Evolutionary conservation across 768 basidiomycete genomes (phyloP).

Genomic region (Termitomyces sp.): DNA sequence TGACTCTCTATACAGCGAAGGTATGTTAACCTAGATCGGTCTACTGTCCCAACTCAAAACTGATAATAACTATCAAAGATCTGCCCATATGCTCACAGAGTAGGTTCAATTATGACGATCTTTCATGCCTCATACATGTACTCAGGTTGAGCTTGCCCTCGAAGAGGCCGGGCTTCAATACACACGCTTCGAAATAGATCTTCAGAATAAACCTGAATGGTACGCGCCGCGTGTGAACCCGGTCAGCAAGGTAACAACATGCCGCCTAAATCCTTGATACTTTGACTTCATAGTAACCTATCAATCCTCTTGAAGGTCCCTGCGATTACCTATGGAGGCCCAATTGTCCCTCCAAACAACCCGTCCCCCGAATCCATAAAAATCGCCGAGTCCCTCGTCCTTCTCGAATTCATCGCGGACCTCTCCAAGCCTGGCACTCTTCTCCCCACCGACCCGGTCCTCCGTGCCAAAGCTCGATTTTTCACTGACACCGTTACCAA

Average conservation of each 20-base stretch:
- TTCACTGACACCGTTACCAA: constrained; percentile 52
- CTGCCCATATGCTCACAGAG: constrained; percentile 58
- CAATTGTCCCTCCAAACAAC: constrained; percentile 42
- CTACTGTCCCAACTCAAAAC: neutral
- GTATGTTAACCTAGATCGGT: neutral
- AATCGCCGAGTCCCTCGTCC: constrained; percentile 58
- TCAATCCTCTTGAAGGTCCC: constrained; percentile 34
- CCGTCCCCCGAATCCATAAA: constrained; percentile 59
- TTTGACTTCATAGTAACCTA: neutral
- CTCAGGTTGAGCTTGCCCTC: constrained; percentile 19
- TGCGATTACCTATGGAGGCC: constrained; percentile 57
- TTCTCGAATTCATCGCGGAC: constrained; percentile 64
- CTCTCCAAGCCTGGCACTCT: constrained; percentile 37
- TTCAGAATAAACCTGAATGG: constrained; percentile 65
- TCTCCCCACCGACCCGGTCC: constrained; percentile 50
- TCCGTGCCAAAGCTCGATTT: constrained; percentile 54
- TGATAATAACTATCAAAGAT: constrained; percentile 24
- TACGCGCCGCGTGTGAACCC: constrained; percentile 62
- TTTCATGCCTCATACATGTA: neutral
- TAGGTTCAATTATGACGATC: constrained; percentile 15
- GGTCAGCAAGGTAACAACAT: constrained; percentile 51
- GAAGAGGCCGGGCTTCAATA: constrained; percentile 45
- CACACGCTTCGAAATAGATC: constrained; percentile 51
- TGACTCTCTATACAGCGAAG: constrained; percentile 11
- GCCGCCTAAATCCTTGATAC: neutral